phyloP scores from a whole-genome alignment of 2,329 filamentous ascomycete genomes.

The Ophiosphaerella narmari region DNA sequence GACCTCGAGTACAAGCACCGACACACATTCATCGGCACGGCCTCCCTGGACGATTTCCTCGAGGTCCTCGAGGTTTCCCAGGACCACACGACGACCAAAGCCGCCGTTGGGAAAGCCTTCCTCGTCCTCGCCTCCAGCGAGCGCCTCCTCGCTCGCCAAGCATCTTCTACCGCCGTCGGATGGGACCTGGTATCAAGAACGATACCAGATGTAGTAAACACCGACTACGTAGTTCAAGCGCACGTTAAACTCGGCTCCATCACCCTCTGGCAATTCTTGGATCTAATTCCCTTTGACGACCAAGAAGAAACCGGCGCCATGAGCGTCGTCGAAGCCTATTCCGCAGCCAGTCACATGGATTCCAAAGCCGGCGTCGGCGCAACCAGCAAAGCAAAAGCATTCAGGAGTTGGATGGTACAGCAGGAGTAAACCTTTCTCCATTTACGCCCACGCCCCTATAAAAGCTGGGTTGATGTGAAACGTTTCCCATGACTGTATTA shows the following conservation, averaged over 20 bases:
- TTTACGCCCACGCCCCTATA: no score
- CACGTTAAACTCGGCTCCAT: conserved; percentile 34
- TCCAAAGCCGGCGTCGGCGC: conserved; percentile 17
- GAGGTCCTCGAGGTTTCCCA: conserved; percentile 29
- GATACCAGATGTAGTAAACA: conserved; percentile 19
- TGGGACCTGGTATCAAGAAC: conserved; percentile 36
- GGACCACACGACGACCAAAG: conserved; percentile 22
- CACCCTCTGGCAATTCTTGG: conserved; percentile 31
- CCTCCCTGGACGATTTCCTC: conserved; percentile 37
- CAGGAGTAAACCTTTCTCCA: conserved; percentile 1
- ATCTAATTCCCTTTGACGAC: conserved; percentile 29
- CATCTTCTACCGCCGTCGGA: conserved; percentile 20
- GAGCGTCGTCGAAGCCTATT: conserved; percentile 35
- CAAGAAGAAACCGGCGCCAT: conserved; percentile 19
- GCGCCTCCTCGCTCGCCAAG: conserved; percentile 31
- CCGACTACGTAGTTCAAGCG: conserved; percentile 29
- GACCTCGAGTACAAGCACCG: conserved; percentile 41
- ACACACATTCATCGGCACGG: conserved; percentile 41
- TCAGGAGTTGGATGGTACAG: conserved; percentile 28
- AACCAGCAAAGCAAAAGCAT: conserved; percentile 29
- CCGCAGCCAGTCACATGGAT: conserved; percentile 32
- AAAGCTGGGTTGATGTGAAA: no score
- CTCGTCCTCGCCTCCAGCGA: conserved; percentile 31
- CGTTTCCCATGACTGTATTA: no score
- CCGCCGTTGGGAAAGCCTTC: conserved; percentile 30